A percentile compares a stretch with the other conserved stretches of the same genome.
Conservation (phyloP, 2,329 filamentous ascomycete species). For the Colletotrichum sp. region DNA sequence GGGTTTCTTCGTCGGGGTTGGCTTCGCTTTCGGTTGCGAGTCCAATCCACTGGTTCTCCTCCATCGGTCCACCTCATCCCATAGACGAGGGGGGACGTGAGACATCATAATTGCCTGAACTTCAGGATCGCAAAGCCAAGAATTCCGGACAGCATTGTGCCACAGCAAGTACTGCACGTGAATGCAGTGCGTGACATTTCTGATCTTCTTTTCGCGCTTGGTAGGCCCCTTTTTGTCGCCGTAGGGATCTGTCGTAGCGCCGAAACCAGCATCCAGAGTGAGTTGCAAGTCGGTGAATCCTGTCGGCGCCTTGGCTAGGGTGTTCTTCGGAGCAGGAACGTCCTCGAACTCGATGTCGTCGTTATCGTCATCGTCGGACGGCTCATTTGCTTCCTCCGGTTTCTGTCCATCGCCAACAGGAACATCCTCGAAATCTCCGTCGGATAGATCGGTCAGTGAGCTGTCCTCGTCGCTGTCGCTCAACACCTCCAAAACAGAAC, state of each 20-base stretch:
- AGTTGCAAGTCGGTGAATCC: slow-evolving; percentile 75
- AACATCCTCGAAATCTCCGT: slow-evolving; percentile 59
- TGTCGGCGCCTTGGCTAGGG: slow-evolving; percentile 47
- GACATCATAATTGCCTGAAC: slow-evolving; percentile 78
- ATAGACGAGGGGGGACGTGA: slow-evolving; percentile 72
- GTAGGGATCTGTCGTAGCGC: slow-evolving; percentile 63
- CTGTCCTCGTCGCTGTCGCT: slow-evolving; percentile 50
- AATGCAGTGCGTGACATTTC: slow-evolving; percentile 81
- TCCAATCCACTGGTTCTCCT: slow-evolving; percentile 70
- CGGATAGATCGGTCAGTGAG: slow-evolving; percentile 59
- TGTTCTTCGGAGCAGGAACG: slow-evolving; percentile 45
- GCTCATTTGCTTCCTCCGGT: slow-evolving; percentile 39
- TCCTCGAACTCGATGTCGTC: slow-evolving; percentile 70
- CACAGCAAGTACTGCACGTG: slow-evolving; percentile 89
- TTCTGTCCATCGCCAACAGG: slow-evolving; percentile 47
- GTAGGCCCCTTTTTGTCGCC: slow-evolving; percentile 82
- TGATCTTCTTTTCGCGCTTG: slow-evolving; percentile 81
- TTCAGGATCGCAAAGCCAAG: slow-evolving; percentile 79
- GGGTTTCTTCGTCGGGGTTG: slow-evolving; percentile 30
- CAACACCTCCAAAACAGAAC: slow-evolving; percentile 47
- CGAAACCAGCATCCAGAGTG: slow-evolving; percentile 66
- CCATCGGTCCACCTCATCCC: slow-evolving; percentile 77
- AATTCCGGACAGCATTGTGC: slow-evolving; percentile 86
- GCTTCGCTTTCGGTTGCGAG: slow-evolving; percentile 34
- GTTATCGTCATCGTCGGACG: slow-evolving; percentile 56